Base-by-base conservation (phyloP, 2,329 filamentous ascomycete genomes). In the Penicillium janthinellum region DNA sequence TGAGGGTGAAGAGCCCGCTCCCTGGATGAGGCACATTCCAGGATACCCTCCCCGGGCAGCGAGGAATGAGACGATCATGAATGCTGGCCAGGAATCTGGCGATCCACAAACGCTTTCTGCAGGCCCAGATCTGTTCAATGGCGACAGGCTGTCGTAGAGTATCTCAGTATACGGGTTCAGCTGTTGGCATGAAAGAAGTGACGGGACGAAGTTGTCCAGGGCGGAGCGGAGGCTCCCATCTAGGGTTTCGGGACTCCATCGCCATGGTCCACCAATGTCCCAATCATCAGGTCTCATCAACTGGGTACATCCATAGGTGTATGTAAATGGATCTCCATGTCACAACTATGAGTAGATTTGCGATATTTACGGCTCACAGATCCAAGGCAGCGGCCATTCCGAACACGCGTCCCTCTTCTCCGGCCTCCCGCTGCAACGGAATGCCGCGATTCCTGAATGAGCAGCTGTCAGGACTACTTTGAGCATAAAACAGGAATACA, bases 351-450 rank as follows among this genome's bases (percentile, higher is more conserved):
- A 47, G 44, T 28, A 47, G 31, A 39, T 39, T 20, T 49, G 44
- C 37, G 35, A 56, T 50, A 56, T 42, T 56, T 49, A 39, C 37
- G 39, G 37, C 39, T 39, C 39, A 12, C 37, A 54, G 39, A 38
- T 52, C 39, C 51, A 54, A 44, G 38, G 20, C 37, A 57, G 55
- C 56, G 25, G 50, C 56, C 62, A 68, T 69, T 69, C 66, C 57
- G 56, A 60, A 67, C 62, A 71, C 69, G 68, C 68, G 69, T 70
- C 60, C 60, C 35, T 37, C 37, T 53, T 22, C 41, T 59, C 44
- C 44, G 39, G 42, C 54, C 52, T 55, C 56, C 28, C 51, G 28
- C 50, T 44, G 42, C 41, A 8, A 38, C 31, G 59, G 65, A 68
- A 66, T 67, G 64, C 25, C 10, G 34, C 38, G 41, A 51, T 51